Evolutionary conservation across 2,329 filamentous ascomycete species (phyloP), one percentile per base, ranked within the genome.

Genomic region (Claviceps humidiphila): DNA sequence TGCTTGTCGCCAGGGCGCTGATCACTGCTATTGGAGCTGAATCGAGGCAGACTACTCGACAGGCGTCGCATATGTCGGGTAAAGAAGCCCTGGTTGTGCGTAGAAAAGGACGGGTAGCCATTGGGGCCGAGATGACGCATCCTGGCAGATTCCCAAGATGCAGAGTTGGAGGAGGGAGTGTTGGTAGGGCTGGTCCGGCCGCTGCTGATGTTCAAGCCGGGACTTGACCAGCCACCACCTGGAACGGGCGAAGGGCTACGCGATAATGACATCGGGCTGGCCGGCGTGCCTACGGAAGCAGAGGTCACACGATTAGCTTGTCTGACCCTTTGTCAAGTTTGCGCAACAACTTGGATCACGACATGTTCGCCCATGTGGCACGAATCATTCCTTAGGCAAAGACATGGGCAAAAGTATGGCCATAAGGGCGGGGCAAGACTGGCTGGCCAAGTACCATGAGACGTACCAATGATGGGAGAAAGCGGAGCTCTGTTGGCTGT

Each of bases 161-260:
- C 82, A 41, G 74, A 69, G 51, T 74, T 74, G 55, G 77, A 76
- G 65, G 75, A 79, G 53, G 48, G 49, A 47, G 72, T 69, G 65
- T 68, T 76, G 62, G 69, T 71, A 59, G 87, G 85, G 64, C 82
- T 89, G 40, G 81, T 80, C 58, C 79, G 77, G 56, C 84, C 84
- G 66, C 84, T 87, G 58, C 80, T 82, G 55, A 85, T 82, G 63
- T 81, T 85, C 64, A 88, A 76, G 57, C 84, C 87, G 52, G 86
- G 89, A 69, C 85, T 93, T 53, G 87, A 82, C 90, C 91, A 96
- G 60, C 89, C 89, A 64, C 88, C 89, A 61, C 86, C 85, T 56
- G 82, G 85, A 57, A 82, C 78, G 56, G 90, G 91, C 52, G 89
- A 95, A 49, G 90, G 88, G 64, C 88, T 94, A 70, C 89, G 82